phyloP scores from a whole-genome alignment of 208 protist genomes.

The Trypanosoma congolense region DNA sequence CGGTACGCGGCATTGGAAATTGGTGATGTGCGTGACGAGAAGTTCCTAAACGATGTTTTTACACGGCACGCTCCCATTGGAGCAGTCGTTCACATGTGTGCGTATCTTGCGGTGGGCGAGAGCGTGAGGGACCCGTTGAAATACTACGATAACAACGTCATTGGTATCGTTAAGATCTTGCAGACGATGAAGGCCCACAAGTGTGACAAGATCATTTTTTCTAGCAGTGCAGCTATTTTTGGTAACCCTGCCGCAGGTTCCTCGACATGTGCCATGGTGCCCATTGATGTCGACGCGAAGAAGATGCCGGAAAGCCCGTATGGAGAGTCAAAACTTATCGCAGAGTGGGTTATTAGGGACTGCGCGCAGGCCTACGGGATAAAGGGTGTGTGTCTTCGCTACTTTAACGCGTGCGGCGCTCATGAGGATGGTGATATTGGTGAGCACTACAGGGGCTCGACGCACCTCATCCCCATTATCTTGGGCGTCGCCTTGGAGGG shows the following conservation, averaged over 20 bases:
- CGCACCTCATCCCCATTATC: conserved; percentile 97
- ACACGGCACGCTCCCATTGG: conserved; percentile 71
- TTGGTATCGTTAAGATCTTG: conserved; percentile 89
- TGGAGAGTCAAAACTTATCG: conserved; percentile 88
- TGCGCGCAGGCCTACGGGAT: conserved; percentile 63
- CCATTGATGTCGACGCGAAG: conserved; percentile 53
- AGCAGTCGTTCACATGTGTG: conserved; percentile 95
- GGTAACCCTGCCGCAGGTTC: conserved; percentile 31
- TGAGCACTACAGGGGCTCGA: conserved; percentile 93
- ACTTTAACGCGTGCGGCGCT: conserved; percentile 98
- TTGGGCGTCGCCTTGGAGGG: too few species aligned
- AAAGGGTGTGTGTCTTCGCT: conserved; percentile 91
- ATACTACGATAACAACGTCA: conserved; percentile 98
- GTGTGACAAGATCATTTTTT: conserved; percentile 95
- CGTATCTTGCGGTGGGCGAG: conserved; percentile 92
- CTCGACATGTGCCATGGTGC: conserved; percentile 26
- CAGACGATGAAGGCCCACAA: conserved; percentile 88
- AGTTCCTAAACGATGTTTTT: conserved; percentile 87
- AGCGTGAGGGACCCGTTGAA: conserved; percentile 83
- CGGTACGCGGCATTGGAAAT: conserved; percentile 62
- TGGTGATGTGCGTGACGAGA: conserved; percentile 81
- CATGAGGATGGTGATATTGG: conserved; percentile 94
- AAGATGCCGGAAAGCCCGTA: conserved; percentile 89
- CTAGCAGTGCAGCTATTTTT: conserved; percentile 95
- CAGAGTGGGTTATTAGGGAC: conserved; percentile 93